phyloP scores from a whole-genome alignment of 2,329 filamentous ascomycete genomes.

The Stachybotrys elegans region DNA sequence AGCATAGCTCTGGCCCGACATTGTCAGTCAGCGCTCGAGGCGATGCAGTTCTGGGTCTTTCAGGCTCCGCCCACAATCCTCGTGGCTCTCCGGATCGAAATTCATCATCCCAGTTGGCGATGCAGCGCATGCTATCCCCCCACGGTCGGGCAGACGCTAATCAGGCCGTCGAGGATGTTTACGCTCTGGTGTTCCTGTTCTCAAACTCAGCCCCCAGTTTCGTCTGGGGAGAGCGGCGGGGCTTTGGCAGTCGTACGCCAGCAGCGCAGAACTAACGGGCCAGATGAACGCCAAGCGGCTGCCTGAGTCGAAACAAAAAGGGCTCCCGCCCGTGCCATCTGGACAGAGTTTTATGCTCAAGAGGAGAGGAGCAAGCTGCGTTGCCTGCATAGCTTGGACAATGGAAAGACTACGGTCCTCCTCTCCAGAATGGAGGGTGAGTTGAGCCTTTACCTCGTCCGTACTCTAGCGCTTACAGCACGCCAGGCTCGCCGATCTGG shows the following conservation, averaged over 20 bases:
- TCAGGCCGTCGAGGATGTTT: conserved; percentile 46
- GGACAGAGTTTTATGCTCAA: too few species aligned
- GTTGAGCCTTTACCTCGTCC: too few species aligned
- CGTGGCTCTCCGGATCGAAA: conserved; percentile 32
- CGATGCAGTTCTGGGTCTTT: conserved; percentile 44
- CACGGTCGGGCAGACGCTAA: conserved; percentile 39
- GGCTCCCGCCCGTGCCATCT: too few species aligned
- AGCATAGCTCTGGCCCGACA: conserved; percentile 28
- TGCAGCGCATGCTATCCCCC: conserved; percentile 43
- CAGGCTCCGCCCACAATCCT: conserved; percentile 40
- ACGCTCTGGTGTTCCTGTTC: conserved; percentile 35
- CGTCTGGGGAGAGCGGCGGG: conserved; percentile 2
- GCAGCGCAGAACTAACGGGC: conserved; percentile 37
- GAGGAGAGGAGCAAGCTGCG: too few species aligned
- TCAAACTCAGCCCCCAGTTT: conserved; percentile 17
- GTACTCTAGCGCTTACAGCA: too few species aligned
- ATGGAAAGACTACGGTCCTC: too few species aligned
- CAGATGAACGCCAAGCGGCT: conserved; percentile 42
- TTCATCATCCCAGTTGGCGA: conserved; percentile 42
- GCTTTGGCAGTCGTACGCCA: conserved; percentile 43
- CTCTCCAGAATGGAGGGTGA: too few species aligned
- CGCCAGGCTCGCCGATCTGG: too few species aligned
- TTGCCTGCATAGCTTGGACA: too few species aligned
- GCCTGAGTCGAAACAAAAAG: conserved; percentile 28
- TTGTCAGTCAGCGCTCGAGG: conserved; percentile 25